These are phyloP conservation scores for Naematelia aurantialba DNA, from an alignment of 768 basidiomycete genomes.

Conservation along the genomic window DNA sequence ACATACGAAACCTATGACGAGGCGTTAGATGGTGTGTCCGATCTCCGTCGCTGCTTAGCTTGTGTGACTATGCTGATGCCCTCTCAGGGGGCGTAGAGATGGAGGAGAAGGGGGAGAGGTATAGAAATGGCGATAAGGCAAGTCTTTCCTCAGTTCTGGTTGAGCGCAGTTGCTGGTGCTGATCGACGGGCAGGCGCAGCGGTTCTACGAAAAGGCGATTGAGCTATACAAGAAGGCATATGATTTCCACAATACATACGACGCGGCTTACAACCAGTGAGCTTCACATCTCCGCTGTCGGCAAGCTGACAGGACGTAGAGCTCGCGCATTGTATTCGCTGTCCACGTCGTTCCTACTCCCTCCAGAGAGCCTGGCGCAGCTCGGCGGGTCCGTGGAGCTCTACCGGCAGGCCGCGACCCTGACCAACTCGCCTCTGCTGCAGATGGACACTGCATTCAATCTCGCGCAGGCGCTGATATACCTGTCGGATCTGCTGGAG, in stretches of 20 bases:
- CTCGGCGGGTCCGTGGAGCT: constrained; percentile 34
- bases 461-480: constrained; percentile 36
- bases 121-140: constrained; percentile 47
- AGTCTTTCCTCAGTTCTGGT: neutral
- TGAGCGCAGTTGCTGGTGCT: neutral
- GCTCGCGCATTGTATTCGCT: constrained; percentile 45
- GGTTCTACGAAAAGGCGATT: constrained; percentile 44
- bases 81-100: constrained; percentile 43
- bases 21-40: constrained; percentile 42
- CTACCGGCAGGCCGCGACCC: constrained; percentile 27
- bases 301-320: constrained; percentile 17
- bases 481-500: constrained; percentile 42
- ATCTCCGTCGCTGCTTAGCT: neutral
- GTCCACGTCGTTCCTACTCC: constrained; percentile 40
- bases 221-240: constrained; percentile 44
- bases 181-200: constrained; percentile 29
- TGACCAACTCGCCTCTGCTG: constrained; percentile 37
- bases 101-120: constrained; percentile 51
- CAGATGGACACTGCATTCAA: constrained; percentile 45
- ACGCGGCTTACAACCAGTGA: constrained; percentile 39
- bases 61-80: neutral
- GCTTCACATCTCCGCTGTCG: neutral
- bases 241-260: constrained; percentile 39
- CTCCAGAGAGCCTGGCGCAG: constrained; percentile 25
- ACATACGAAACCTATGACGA: constrained; percentile 50